Percentiles rank a stretch among this genome's conserved stretches.
Conservation (phyloP, 345 rosid genomes). For the Aquilaria malaccensis region DNA sequence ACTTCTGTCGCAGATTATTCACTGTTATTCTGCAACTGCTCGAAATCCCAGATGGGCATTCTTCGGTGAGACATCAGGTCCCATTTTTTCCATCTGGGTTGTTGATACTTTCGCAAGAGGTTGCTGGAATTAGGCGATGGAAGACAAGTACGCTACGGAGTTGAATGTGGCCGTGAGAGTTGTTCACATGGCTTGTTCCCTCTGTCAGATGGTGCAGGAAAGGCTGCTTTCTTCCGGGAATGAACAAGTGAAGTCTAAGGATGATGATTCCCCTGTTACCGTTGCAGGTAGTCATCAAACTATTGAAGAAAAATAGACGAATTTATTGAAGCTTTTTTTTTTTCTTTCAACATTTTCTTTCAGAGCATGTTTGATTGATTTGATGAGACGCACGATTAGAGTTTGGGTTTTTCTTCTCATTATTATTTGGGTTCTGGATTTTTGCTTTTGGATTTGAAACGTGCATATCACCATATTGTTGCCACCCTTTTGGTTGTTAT, state of each 20-base stretch:
- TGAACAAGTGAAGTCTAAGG: conserved; percentile 54
- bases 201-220: conserved; percentile 70
- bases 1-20: too few relatives aligned
- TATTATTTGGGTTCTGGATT: background rate
- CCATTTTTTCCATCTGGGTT: too few relatives aligned
- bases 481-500: too few relatives aligned
- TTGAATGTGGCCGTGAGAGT: conserved; percentile 74
- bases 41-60: too few relatives aligned
- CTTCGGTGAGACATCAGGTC: too few relatives aligned
- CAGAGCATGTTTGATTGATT: background rate
- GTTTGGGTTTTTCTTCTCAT: too few relatives aligned
- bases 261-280: conserved; percentile 88
- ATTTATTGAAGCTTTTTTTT: background rate
- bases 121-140: conserved; percentile 17
- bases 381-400: background rate
- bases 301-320: background rate
- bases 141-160: conserved; percentile 36
- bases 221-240: conserved; percentile 33
- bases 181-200: conserved; percentile 74
- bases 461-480: too few relatives aligned
- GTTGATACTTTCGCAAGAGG: too few relatives aligned
- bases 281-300: conserved; percentile 51
- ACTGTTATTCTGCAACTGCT: too few relatives aligned
- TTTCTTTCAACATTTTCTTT: background rate
- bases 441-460: background rate